Evolutionary conservation across 257 asterid genomes (phyloP), one percentile per base, ranked within the genome.

Genomic region (Cruciata laevipes): DNA sequence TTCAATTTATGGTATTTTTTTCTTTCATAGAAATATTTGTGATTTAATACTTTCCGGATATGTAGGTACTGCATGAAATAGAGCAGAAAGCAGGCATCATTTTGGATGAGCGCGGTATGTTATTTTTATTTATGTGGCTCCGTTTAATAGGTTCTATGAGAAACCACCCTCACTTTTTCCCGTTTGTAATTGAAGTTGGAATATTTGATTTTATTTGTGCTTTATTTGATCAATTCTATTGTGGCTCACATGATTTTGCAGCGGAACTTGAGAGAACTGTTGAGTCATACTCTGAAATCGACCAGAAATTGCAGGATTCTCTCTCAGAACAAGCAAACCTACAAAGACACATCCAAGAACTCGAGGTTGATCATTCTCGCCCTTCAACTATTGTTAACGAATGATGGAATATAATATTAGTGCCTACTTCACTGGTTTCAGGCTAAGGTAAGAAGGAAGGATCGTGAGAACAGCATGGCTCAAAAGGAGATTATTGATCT

Each of bases 31-130:
- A 31, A 64, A 59, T 6, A 27, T 32, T 11, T 20, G 2, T 0
- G 2, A 30, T 52, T 31, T 53, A n/a, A 37, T 67, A 21, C 23
- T 37, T 53, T 6, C 38, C 18, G 58, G 57, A 73, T 12, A 8
- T 23, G 8, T 69, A 90, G 97, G 96, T 93, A 73, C 95, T 93
- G 53, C 69, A 76, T 64, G 97, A 93, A 83, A 82, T 93, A 67
- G 99, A 93, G 76, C 87, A 83, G 82, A 93, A 88, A 73, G 88
- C 96, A 49, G 90, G 80, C 51, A 80, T 78, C 67, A 88, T 93
- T 80, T 74, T 93, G 88, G 97, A 91, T 33, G 99, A 93, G 83
- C 87, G 99, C 74, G 97, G 97, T 90, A 71, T 23, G 56, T 64
- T 18, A 38, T 42, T 6, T 14, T 64, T 64, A 24, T 40, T 16